Evolutionary conservation across 2,329 filamentous ascomycete genomes (phyloP), one percentile per base, ranked within the genome.

Genomic region (Calonectria pseudoturangicola): DNA sequence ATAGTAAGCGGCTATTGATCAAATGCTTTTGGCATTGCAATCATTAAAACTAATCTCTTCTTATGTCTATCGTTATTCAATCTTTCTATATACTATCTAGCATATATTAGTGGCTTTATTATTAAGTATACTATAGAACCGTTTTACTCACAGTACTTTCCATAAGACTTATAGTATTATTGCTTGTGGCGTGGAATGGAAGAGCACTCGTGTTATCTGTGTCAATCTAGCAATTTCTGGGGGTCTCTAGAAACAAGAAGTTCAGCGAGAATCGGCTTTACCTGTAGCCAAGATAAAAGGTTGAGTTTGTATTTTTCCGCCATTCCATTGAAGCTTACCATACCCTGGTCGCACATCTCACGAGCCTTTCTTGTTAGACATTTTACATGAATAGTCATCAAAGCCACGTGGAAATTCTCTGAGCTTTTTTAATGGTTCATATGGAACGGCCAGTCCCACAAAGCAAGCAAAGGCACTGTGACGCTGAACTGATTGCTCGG

Each of bases 11-110:
- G 56, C 27, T 41, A 18, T 43, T 43, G 15, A 39, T 21, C 36
- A 27, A 18, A 39, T 41, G 33, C 45, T 27, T 21, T 21, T 21
- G 56, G 56, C 56, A 62, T 62, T 6, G 56, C 56, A 25, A 54
- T 25, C 16, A 54, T 7, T 10, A 54, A 28, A 28, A 54, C n/a
- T 7, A 25, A 54, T 18, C 21, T 7, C 16, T 16, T 25, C 16
- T 54, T 28, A 10, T 43, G 39, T 43, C 18, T 18, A 7, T 25
- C 10, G 13, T 13, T 16, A 5, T 25, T 54, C 4, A 16, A 27
- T 10, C n/a, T 54, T 28, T 5, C n/a, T 9, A 7, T 7, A 2
- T 7, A 25, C 48, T 4, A 10, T 25, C 48, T 54, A 1, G 48
- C 16, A 6, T 54, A 27, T 8, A 9, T 9, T 12, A 54, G n/a